Base-by-base conservation (phyloP, 2,329 filamentous ascomycete genomes). In the Sclerotinia glacialis region DNA sequence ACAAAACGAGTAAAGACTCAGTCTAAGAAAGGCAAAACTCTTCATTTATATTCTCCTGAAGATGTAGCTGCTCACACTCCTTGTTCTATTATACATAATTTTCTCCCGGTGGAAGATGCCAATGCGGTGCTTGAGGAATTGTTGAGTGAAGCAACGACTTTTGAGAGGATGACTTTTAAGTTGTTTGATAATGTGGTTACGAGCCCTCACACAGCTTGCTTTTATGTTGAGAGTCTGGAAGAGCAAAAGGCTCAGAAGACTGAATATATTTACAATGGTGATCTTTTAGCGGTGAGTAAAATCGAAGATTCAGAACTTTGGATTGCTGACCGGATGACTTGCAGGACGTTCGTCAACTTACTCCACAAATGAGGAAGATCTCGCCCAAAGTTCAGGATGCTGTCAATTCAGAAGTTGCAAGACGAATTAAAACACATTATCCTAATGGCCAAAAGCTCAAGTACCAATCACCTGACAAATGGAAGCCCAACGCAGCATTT, bases 1-100 rank as follows among this genome's bases (percentile, higher is more conserved):
- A 69, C 67, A 37, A 83, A 80, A 73, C 85, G 82, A 73, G 54
- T 76, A 6, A 85, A 81, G 70, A 70, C 83, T 0, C 78, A 91
- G 68, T 88, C 90, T 0, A 89, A 86, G 73, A 96, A 89, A 75
- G 94, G 93, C 16, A 86, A 87, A 72, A 97, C 94, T 0, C 78
- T 98, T 2, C 90, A 94, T 75, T 81, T 98, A 0, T 98, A 90
- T 77, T 87, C 91, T 52, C 91, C 93, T 0, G 82, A 86, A 49
- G 93, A 97, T 72, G 86, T 98, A 55, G 89, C 91, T 59, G 83
- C 85, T 31, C 85, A 96, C 74, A 97, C 94, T 0, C 93, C 95
- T 1, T 97, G 93, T 78, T 93, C 91, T 14, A 90, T 98, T 71
- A 87, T 97, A 65, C 93, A 96, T 78, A 95, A 97, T 74, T 97